Evolutionary conservation across 768 basidiomycete genomes (phyloP).

Genomic region (Xerocomus brunneocitrinus): DNA sequence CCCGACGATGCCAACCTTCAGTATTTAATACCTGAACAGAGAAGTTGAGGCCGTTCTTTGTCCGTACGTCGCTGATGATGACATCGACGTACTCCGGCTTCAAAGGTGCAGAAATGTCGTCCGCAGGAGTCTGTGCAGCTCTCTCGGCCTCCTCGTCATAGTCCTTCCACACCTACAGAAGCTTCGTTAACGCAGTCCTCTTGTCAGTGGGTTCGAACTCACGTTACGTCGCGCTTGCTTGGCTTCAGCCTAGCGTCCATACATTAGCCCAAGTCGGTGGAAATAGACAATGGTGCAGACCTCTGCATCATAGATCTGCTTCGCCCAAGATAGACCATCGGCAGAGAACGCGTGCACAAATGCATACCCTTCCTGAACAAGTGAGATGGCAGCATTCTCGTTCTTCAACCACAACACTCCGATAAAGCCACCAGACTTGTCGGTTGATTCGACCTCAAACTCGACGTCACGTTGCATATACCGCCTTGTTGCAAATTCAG

Average conservation of each 20-base stretch:
- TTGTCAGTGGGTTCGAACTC: constrained; percentile 24
- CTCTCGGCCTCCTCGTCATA: constrained; percentile 73
- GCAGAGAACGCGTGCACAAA: constrained; percentile 86
- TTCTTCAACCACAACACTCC: constrained; percentile 80
- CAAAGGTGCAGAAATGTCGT: constrained; percentile 48
- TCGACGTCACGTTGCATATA: constrained; percentile 97
- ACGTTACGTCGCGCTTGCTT: constrained; percentile 78
- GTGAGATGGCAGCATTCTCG: constrained; percentile 80
- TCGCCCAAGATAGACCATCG: constrained; percentile 73
- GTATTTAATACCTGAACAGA: constrained; percentile 92
- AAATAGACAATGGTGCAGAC: constrained; percentile 33
- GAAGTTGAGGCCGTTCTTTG: constrained; percentile 71
- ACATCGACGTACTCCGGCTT: constrained; percentile 89
- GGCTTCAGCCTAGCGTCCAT: constrained; percentile 60
- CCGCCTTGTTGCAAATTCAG: constrained; percentile 69
- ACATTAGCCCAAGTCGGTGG: constrained; percentile 1
- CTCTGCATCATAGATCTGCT: constrained; percentile 82
- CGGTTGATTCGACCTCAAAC: constrained; percentile 82
- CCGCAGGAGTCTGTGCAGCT: constrained; percentile 43
- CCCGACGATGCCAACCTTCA: constrained; percentile 53
- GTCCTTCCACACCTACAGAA: constrained; percentile 74
- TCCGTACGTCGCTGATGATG: constrained; percentile 84
- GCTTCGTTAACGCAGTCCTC: not conserved
- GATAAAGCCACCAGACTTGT: constrained; percentile 96
- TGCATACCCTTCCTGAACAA: constrained; percentile 84